Base-by-base conservation (phyloP, 768 basidiomycete species). In the Podaxis sp. region DNA sequence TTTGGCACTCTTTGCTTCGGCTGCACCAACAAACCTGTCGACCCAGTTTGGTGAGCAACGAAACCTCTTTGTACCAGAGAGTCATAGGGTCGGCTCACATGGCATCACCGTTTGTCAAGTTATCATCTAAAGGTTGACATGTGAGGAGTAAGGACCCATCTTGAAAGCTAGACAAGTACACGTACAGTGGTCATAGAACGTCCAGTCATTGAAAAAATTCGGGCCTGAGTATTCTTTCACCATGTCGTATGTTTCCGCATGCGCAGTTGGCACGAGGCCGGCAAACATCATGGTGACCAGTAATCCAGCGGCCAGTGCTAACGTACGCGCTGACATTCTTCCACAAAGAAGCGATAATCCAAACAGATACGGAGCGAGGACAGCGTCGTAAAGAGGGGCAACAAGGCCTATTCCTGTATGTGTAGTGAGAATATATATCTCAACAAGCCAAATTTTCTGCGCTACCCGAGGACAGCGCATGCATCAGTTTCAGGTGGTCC, bases 151-250 rank as follows among this genome's bases (percentile, higher is more conserved):
- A 6, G 11, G 38, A 9, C 17, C 3, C 3, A 8, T 15, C 13
- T 40, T 29, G n/a, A 29, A 41, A 61, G 37, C 9, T n/a, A 13
- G 3, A n/a, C 59, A 27, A 25, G 29, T 9, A 33, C 33, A 75
- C 82, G 61, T 64, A 84, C 87, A 82, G 64, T 83, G 65, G 53
- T 82, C 76, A 64, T 84, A 90, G 69, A 85, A 89, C n/a, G 76
- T 74, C 88, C 88, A 90, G 11, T 78, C 80, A 57, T 90, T 74
- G 65, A 90, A 90, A 72, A 91, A 90, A 5, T 70, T 77, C n/a
- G 78, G 69, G 1, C 89, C 88, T 3, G 80, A 68, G 71, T 86
- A 89, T 59, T 83, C 80, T 67, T 81, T 81, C 24, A 81, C 79
- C 54, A 87, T 71, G 57, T 79, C 71, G 72, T 90, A 88, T 12